Evolutionary conservation across 371 early-diverging fungal genomes (phyloP), one percentile per base, ranked within the genome.

Genomic region (Encephalitozoon cuniculi): DNA sequence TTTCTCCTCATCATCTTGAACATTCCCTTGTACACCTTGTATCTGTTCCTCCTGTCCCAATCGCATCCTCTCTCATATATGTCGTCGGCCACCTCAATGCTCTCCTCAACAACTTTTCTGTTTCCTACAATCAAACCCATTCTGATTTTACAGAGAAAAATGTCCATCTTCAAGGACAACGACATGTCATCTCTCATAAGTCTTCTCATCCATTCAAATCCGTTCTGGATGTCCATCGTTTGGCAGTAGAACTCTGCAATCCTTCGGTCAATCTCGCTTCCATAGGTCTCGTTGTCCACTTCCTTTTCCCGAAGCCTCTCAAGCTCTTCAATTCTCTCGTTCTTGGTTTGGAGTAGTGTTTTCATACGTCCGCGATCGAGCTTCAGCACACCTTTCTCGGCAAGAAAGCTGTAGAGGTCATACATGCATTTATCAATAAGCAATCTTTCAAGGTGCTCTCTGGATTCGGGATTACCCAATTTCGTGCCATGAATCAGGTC

Each of bases 11-110:
- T 90, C 87, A 96, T 88, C 77, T 88, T 82, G 87, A 91, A 93
- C 25, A 95, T 87, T 64, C 94, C 96, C 79, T 95, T 91, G 80
- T 96, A 94, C 0, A 95, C 95, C 88, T 96, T 96, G 49, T 95
- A 89, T 69, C 96, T 90, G 87, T 99, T 99, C 75, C 95, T 90
- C 76, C 97, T 89, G 86, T 96, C 98, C 99, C 99, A 99, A 87
- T 97, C 99, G 28, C 96, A 95, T 41, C 95, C 95, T 84, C 92
- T 91, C 80, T 96, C 94, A 69, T 94, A 91, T 74, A 94, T 86
- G 53, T 91, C 89, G 26, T 4, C 44, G 0, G 43, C 78, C 8
- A 25, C 15, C 0, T 53, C 40, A 39, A 79, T 37, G 46, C 64
- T 53, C 23, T 64, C 63, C 21, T 69, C 52, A 18, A 80, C n/a